phyloP scores from a whole-genome alignment of 2,329 filamentous ascomycete genomes.

The Ramularia endophylla region DNA sequence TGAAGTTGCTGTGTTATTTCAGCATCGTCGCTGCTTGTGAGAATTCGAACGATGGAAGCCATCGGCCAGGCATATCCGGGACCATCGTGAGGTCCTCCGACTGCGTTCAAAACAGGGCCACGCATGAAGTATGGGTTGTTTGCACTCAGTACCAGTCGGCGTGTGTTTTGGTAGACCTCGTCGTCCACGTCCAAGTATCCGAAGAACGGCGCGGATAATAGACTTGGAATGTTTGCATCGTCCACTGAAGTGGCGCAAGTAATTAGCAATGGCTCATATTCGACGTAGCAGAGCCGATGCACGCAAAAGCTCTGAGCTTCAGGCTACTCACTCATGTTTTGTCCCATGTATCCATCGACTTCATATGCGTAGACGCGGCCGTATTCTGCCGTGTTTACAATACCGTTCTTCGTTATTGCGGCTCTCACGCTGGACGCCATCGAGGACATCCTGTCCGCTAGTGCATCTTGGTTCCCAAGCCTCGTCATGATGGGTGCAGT shows the following conservation, averaged over 20 bases:
- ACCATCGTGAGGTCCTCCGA: constrained; percentile 46
- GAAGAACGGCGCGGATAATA: constrained; percentile 60
- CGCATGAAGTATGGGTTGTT: constrained; percentile 47
- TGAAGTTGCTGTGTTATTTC: constrained; percentile 42
- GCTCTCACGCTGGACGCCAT: constrained; percentile 44
- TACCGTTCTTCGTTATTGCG: constrained; percentile 42
- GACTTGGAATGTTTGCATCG: constrained; percentile 64
- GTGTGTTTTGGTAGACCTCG: constrained; percentile 41
- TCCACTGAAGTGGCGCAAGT: constrained; percentile 43
- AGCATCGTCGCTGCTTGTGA: constrained; percentile 43
- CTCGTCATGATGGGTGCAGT: constrained; percentile 49
- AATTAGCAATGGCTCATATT: too few species aligned
- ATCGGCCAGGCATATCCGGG: constrained; percentile 47
- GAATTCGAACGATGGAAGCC: constrained; percentile 45
- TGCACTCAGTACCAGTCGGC: constrained; percentile 38
- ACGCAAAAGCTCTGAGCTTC: constrained; percentile 56
- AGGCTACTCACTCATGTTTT: background rate
- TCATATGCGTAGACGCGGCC: constrained; percentile 45
- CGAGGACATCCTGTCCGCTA: constrained; percentile 52
- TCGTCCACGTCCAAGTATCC: constrained; percentile 46
- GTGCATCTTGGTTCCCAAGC: constrained; percentile 41
- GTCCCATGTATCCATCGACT: constrained; percentile 39
- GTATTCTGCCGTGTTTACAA: constrained; percentile 32
- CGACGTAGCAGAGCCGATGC: too few species aligned
- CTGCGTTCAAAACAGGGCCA: constrained; percentile 43